These are phyloP conservation scores for Ormosia emarginata DNA, from an alignment of 306 rosid species.

Conservation along the genomic window DNA sequence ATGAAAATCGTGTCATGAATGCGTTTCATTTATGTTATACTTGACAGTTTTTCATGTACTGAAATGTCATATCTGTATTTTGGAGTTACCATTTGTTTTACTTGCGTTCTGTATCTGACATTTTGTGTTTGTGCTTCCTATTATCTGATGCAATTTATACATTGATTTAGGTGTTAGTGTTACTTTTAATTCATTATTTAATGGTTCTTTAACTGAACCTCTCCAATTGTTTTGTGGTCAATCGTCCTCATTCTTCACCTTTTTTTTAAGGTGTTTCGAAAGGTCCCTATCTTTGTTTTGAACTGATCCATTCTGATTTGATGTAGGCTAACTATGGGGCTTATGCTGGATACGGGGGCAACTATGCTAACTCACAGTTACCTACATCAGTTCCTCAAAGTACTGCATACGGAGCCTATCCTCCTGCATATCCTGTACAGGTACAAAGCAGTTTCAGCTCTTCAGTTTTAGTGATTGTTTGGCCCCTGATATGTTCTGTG, in stretches of 20 bases:
- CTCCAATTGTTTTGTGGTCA: not conserved
- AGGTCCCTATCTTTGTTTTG: not conserved
- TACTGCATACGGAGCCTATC: conserved; percentile 76
- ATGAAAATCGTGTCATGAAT: not conserved
- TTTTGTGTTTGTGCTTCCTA: not conserved
- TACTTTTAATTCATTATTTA: not conserved
- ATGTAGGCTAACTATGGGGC: conserved; percentile 73
- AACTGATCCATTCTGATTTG: conserved; percentile 3
- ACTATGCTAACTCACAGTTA: conserved; percentile 59
- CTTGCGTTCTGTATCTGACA: not conserved
- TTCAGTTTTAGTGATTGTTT: not conserved
- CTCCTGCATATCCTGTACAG: conserved; percentile 89
- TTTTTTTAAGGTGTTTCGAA: not conserved
- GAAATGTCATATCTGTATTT: not conserved
- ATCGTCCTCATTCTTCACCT: not conserved
- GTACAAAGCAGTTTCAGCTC: conserved; percentile 33
- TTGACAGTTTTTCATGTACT: not conserved
- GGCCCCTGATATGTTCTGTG: not conserved
- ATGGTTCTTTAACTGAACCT: not conserved
- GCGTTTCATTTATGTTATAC: not conserved
- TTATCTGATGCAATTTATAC: not conserved
- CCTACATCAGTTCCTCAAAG: conserved; percentile 63
- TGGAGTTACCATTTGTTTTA: not conserved
- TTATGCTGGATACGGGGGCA: conserved; percentile 68
- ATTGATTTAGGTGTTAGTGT: not conserved